Percentiles rank a stretch among this genome's conserved stretches.
These are phyloP conservation scores for Yarrowia sp. DNA, from an alignment of 805 yeast species.

Conservation along the genomic window DNA sequence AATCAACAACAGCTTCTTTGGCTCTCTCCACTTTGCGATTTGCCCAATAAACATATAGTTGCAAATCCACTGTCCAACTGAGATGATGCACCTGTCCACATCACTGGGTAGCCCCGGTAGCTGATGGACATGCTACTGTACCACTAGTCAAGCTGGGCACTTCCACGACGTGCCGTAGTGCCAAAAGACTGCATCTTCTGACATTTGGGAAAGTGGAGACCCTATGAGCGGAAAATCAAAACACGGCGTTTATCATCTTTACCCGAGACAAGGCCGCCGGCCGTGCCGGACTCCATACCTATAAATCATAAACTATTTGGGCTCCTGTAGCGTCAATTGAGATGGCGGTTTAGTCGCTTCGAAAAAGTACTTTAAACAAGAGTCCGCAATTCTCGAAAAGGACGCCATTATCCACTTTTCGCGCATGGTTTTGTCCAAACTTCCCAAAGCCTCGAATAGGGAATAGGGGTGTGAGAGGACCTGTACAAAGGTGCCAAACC, in stretches of 20 bases:
- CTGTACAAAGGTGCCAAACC: too few species aligned
- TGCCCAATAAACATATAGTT: background rate
- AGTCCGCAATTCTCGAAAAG: background rate
- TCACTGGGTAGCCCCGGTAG: too few species aligned
- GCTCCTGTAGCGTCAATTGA: background rate
- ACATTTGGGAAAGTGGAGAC: background rate
- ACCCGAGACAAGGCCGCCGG: background rate
- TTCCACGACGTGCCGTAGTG: too few species aligned
- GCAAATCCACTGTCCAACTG: too few species aligned
- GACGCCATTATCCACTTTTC: conserved; percentile 5
- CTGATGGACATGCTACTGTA: background rate
- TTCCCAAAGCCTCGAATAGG: too few species aligned
- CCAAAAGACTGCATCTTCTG: too few species aligned
- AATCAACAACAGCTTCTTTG: background rate
- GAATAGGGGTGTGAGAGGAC: background rate
- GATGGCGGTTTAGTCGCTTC: background rate
- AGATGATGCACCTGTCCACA: too few species aligned
- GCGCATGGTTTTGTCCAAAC: background rate
- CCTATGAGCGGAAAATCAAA: background rate
- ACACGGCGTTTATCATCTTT: background rate
- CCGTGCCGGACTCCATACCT: background rate
- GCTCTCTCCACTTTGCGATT: background rate
- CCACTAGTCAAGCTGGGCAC: background rate
- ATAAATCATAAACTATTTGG: background rate
- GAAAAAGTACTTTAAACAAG: background rate